Conservation (phyloP, 176 grass and related monocot genomes). For the Aegilops tauschii region DNA sequence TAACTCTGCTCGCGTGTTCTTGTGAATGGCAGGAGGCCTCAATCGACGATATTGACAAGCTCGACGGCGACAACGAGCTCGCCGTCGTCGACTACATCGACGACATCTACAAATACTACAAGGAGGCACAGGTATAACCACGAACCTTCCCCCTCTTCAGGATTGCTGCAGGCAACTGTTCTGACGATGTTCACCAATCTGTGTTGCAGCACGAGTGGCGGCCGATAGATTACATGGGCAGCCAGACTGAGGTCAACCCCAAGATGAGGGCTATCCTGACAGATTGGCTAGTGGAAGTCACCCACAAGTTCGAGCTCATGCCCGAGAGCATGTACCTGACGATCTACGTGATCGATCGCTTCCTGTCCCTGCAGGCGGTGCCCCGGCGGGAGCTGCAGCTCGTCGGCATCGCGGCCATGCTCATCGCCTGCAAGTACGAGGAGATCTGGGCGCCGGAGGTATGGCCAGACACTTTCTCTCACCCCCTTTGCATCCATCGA, state of each 20-base stretch:
- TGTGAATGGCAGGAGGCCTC: slow-evolving; percentile 37
- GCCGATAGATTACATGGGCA: slow-evolving; percentile 59
- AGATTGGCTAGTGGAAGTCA: slow-evolving; percentile 52
- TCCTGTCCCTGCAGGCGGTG: slow-evolving; percentile 42
- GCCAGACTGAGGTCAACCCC: slow-evolving; percentile 42
- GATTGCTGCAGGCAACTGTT: not conserved
- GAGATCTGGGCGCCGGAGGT: slow-evolving; percentile 64
- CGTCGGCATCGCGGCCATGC: slow-evolving; percentile 48
- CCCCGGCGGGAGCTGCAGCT: slow-evolving; percentile 49
- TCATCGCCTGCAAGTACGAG: slow-evolving; percentile 81
- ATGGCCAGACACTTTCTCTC: not conserved
- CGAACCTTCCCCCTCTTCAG: not conserved
- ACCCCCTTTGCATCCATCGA: not conserved
- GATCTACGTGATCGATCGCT: slow-evolving; percentile 54
- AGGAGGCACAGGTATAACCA: slow-evolving; percentile 41
- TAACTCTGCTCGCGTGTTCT: not conserved
- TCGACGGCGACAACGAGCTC: slow-evolving; percentile 41
- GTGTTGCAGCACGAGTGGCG: slow-evolving; percentile 46
- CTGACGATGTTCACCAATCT: not conserved
- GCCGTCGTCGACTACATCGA: slow-evolving; percentile 67
- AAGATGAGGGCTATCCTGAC: slow-evolving; percentile 45
- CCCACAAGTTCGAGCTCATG: slow-evolving; percentile 47
- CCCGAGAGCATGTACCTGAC: slow-evolving; percentile 72
- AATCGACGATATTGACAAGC: slow-evolving; percentile 54
- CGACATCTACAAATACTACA: slow-evolving; percentile 77